Evolutionary conservation across 345 rosid genomes (phyloP).

Genomic region (Pistacia integerrima): DNA sequence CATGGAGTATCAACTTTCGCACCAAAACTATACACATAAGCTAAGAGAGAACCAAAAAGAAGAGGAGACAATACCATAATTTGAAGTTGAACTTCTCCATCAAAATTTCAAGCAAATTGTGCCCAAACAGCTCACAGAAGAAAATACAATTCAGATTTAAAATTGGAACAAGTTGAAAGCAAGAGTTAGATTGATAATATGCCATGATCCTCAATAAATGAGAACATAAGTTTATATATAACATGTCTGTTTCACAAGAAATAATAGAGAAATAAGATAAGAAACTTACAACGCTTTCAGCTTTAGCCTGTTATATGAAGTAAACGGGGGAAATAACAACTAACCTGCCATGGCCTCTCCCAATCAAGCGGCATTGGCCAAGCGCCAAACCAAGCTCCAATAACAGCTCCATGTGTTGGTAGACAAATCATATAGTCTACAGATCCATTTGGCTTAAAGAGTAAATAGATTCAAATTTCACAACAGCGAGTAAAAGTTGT

Average conservation of each 20-base stretch:
- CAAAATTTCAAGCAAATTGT: too few relatives aligned
- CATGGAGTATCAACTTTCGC: too few relatives aligned
- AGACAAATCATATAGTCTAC: conserved; percentile 69
- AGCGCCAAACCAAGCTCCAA: conserved; percentile 97
- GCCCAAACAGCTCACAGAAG: too few relatives aligned
- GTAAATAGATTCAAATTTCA: conserved; percentile 17
- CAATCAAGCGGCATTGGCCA: conserved; percentile 99
- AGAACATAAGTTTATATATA: not conserved
- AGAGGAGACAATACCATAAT: too few relatives aligned
- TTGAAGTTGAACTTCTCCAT: too few relatives aligned
- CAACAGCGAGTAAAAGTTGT: not conserved
- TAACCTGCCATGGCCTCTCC: conserved; percentile 99
- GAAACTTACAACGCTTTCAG: not conserved
- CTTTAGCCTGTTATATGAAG: not conserved
- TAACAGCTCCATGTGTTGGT: conserved; percentile 80
- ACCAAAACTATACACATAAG: too few relatives aligned
- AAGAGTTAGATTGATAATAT: not conserved
- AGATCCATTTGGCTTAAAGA: conserved; percentile 50
- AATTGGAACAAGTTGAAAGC: not conserved
- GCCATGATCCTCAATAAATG: not conserved
- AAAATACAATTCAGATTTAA: not conserved
- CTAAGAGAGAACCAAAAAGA: too few relatives aligned
- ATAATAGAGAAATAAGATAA: not conserved
- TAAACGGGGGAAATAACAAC: not conserved
- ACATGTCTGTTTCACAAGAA: not conserved